Conservation (phyloP, 306 rosid species). For the Carpinus fangiana region DNA sequence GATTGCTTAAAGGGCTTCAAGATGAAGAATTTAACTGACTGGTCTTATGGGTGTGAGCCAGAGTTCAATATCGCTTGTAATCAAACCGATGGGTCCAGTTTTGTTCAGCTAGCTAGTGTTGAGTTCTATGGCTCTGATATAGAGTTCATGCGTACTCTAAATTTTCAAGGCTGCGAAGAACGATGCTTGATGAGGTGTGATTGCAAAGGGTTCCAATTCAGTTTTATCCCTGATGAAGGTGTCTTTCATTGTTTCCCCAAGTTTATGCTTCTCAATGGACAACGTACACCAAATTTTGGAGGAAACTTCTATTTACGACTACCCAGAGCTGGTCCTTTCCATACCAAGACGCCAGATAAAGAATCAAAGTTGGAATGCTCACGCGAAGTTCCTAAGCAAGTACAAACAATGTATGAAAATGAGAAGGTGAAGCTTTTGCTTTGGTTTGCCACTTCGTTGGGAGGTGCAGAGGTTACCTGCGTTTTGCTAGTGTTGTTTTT, state of each 20-base stretch:
- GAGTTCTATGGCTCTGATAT: slow-evolving; percentile 32
- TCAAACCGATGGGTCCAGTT: neutral
- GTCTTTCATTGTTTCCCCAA: slow-evolving; percentile 30
- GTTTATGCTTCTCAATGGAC: slow-evolving; percentile 29
- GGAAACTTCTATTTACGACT: slow-evolving; percentile 33
- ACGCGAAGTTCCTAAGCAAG: neutral
- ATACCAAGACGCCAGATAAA: neutral
- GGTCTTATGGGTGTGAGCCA: slow-evolving; percentile 32
- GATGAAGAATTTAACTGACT: slow-evolving; percentile 8
- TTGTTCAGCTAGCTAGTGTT: slow-evolving; percentile 7
- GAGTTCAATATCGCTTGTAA: slow-evolving; percentile 19
- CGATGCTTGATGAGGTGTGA: slow-evolving; percentile 13
- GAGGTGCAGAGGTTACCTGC: slow-evolving; percentile 30
- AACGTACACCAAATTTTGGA: slow-evolving; percentile 13
- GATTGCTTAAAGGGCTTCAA: slow-evolving; percentile 24
- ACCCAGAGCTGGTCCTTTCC: slow-evolving; percentile 2
- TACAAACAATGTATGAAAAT: neutral
- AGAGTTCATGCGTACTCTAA: slow-evolving; percentile 1
- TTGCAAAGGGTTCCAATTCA: slow-evolving; percentile 36
- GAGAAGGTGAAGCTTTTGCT: slow-evolving; percentile 21
- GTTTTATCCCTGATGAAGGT: neutral
- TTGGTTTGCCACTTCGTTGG: slow-evolving; percentile 28
- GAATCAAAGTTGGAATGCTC: slow-evolving; percentile 10
- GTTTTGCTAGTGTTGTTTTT: slow-evolving; percentile 16
- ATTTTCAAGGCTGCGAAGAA: slow-evolving; percentile 5